Percentiles rank a stretch among this genome's conserved stretches.
phyloP scores from a whole-genome alignment of 331 rosid species.

The Phaseolus coccineus region DNA sequence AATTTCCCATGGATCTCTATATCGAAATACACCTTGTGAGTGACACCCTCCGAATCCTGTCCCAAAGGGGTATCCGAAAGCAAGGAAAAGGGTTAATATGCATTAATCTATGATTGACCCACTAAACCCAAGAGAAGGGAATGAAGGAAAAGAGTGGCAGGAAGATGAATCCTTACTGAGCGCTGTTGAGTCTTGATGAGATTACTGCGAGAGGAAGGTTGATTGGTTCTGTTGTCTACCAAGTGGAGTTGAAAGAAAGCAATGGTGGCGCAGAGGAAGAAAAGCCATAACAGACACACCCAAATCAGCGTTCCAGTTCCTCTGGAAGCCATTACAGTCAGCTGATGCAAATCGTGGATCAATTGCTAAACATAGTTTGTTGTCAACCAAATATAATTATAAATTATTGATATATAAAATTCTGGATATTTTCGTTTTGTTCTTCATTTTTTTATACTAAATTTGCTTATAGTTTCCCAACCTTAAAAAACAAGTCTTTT shows the following conservation, averaged over 20 bases:
- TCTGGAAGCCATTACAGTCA: slow-evolving; percentile 48
- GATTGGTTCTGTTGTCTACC: slow-evolving; percentile 46
- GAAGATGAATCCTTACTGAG: slow-evolving; percentile 14
- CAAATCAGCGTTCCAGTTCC: slow-evolving; percentile 47
- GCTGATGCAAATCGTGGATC: not conserved
- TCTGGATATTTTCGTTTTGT: not conserved
- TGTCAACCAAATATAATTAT: not conserved
- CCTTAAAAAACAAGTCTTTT: too few species aligned
- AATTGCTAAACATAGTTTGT: not conserved
- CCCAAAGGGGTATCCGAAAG: slow-evolving; percentile 52
- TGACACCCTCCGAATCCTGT: slow-evolving; percentile 70
- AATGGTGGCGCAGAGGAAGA: slow-evolving; percentile 69
- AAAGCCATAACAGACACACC: slow-evolving; percentile 61
- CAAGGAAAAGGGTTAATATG: not conserved
- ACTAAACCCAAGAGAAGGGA: not conserved
- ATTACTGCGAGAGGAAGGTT: not conserved
- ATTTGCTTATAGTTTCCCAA: not conserved
- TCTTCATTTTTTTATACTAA: not conserved
- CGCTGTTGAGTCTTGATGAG: slow-evolving; percentile 13
- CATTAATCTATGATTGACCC: not conserved
- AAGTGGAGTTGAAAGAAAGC: slow-evolving; percentile 64
- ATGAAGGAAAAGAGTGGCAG: not conserved
- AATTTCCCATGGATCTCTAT: slow-evolving; percentile 69
- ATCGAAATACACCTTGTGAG: slow-evolving; percentile 82
- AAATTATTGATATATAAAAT: not conserved